These are phyloP conservation scores for Zygotorulaspora sp. DNA, from an alignment of 805 yeast genomes.

Conservation along the genomic window DNA sequence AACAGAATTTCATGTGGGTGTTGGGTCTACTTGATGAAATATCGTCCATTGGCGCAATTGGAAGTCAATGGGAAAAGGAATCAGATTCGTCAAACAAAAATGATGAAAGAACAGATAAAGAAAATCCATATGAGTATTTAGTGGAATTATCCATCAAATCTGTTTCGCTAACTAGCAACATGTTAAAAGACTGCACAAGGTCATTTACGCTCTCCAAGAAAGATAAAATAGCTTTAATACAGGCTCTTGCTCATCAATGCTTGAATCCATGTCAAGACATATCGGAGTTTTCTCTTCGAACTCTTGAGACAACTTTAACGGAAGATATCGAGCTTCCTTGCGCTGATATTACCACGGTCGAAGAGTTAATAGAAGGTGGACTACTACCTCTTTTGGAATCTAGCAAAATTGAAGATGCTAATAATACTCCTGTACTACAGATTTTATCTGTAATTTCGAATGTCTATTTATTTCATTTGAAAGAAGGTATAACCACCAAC, in stretches of 20 bases:
- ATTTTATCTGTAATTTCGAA: constrained; percentile 66
- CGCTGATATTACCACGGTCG: constrained; percentile 41
- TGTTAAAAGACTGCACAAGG: constrained; percentile 36
- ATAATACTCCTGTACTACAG: constrained; percentile 51
- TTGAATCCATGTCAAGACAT: constrained; percentile 81
- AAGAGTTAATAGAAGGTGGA: constrained; percentile 64
- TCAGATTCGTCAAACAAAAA: constrained; percentile 42
- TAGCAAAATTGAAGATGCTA: constrained; percentile 11
- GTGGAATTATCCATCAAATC: constrained; percentile 59
- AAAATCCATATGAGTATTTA: constrained; percentile 49
- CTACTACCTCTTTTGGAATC: constrained; percentile 51
- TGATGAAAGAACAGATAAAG: constrained; percentile 42
- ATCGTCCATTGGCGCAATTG: constrained; percentile 76
- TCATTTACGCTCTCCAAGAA: constrained; percentile 23
- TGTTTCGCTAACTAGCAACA: constrained; percentile 53
- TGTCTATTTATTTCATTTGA: constrained; percentile 49
- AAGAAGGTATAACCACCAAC: constrained; percentile 34
- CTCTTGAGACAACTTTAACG: constrained; percentile 48
- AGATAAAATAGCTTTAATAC: constrained; percentile 54
- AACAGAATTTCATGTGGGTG: constrained; percentile 56
- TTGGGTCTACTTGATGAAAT: constrained; percentile 73
- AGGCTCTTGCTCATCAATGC: constrained; percentile 85
- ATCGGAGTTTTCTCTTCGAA: constrained; percentile 57
- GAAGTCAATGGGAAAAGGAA: constrained; percentile 71
- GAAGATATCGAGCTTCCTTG: constrained; percentile 36